Percentiles rank a stretch among this genome's conserved stretches.
Conservation (phyloP, 1,139 yeast genomes). For the Pichia sorboxylosa region DNA sequence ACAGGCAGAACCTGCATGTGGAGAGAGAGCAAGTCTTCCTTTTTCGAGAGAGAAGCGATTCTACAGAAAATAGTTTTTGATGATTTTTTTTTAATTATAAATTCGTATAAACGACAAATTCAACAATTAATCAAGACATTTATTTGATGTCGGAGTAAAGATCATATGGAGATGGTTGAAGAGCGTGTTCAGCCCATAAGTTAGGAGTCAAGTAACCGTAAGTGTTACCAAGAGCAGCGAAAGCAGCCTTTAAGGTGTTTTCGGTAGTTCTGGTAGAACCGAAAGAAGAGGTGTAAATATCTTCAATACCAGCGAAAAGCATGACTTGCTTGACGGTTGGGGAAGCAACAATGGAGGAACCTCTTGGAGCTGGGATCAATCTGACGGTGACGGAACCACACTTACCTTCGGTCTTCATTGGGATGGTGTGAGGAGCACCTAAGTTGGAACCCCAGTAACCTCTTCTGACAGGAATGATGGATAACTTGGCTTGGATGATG, state of each 20-base stretch:
- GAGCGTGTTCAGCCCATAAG: constrained; percentile 86
- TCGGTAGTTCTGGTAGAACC: constrained; percentile 99
- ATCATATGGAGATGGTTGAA: constrained; percentile 89
- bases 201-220: constrained; percentile 99
- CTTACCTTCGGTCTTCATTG: constrained; percentile 97
- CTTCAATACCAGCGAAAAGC: constrained; percentile 99
- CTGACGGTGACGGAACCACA: constrained; percentile 98
- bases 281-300: constrained; percentile 95
- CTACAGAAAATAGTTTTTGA: too few relatives aligned
- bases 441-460: constrained; percentile 99
- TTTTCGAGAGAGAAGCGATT: too few relatives aligned
- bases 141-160: constrained; percentile 72
- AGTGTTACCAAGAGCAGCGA: constrained; percentile 98
- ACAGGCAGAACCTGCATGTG: too few relatives aligned
- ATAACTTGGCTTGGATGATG: constrained; percentile 96
- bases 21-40: too few relatives aligned
- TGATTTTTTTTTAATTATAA: too few relatives aligned
- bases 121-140: constrained; percentile 2
- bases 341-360: constrained; percentile 99
- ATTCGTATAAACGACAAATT: too few relatives aligned
- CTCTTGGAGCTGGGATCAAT: constrained; percentile 99
- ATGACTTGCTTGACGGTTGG: constrained; percentile 98
- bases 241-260: constrained; percentile 99
- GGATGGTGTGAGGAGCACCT: constrained; percentile 99
- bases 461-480: constrained; percentile 99